Conservation (phyloP, 345 rosid genomes). For the Aegle marmelos region DNA sequence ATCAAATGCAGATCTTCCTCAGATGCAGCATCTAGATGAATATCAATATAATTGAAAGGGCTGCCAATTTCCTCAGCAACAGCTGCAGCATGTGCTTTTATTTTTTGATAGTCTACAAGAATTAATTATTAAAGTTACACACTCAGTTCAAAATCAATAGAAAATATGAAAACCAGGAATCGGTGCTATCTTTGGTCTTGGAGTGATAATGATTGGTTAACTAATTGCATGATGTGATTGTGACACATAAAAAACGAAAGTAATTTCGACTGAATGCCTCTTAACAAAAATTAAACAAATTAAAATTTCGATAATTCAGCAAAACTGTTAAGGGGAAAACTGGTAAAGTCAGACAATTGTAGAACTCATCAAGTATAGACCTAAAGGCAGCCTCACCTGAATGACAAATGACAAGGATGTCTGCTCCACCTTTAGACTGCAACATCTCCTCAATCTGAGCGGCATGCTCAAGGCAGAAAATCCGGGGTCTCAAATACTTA, state of each 20-base stretch:
- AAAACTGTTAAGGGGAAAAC: not conserved
- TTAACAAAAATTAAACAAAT: not conserved
- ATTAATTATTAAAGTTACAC: not conserved
- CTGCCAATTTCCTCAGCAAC: slow-evolving; percentile 69
- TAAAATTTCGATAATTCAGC: not conserved
- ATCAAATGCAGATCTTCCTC: slow-evolving; percentile 74
- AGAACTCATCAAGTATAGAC: not conserved
- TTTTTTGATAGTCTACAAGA: slow-evolving; percentile 82
- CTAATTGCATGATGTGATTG: not conserved
- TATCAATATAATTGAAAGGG: slow-evolving; percentile 63
- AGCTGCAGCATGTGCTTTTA: slow-evolving; percentile 76
- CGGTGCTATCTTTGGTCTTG: not conserved
- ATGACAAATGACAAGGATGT: slow-evolving; percentile 84
- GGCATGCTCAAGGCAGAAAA: slow-evolving; percentile 96
- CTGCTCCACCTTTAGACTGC: slow-evolving; percentile 77
- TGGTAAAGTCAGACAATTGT: not conserved
- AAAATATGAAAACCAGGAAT: not conserved
- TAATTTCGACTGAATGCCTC: not conserved
- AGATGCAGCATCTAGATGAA: slow-evolving; percentile 60
- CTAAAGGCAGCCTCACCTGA: slow-evolving; percentile 56
- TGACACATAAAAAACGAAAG: not conserved
- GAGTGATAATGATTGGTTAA: not conserved
- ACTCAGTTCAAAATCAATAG: not conserved
- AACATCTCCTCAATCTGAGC: slow-evolving; percentile 68
- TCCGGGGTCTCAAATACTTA: slow-evolving; percentile 68